Conservation (phyloP, 2,329 filamentous ascomycete species). For the Sarocladiaceae sp. region DNA sequence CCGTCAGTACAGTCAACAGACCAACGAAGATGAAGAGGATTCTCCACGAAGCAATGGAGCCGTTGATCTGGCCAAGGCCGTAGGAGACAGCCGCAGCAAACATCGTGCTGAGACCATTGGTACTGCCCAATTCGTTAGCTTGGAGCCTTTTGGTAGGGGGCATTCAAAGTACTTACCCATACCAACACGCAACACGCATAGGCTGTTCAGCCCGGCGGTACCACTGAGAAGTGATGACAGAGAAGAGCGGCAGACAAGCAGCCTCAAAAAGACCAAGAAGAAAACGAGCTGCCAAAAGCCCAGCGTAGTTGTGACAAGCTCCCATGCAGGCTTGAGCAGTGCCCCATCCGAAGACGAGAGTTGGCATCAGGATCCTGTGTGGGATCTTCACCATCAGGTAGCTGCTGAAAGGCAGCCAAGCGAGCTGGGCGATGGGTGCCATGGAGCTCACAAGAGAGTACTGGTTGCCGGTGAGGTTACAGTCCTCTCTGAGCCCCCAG, state of each 20-base stretch:
- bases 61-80: constrained; percentile 49
- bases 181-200: constrained; percentile 61
- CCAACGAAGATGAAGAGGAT: constrained; percentile 59
- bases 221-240: constrained; percentile 43
- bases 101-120: constrained; percentile 54
- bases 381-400: constrained; percentile 58
- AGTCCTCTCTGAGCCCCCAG: constrained; percentile 47
- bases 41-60: constrained; percentile 30
- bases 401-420: constrained; percentile 57
- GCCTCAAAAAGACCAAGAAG: constrained; percentile 46
- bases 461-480: constrained; percentile 45
- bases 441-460: constrained; percentile 57
- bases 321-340: constrained; percentile 39
- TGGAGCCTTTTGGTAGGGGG: not conserved
- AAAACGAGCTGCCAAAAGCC: constrained; percentile 45
- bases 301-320: constrained; percentile 41
- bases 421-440: constrained; percentile 54
- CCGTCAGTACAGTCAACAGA: constrained; percentile 53
- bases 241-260: constrained; percentile 44
- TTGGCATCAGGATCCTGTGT: constrained; percentile 53
- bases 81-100: constrained; percentile 52
- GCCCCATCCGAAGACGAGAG: constrained; percentile 41
- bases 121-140: constrained; percentile 20
- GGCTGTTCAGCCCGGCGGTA: constrained; percentile 54
- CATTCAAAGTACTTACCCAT: constrained; percentile 29